A percentile compares a stretch with the other conserved stretches of the same genome.
Evolutionary conservation across 306 rosid species (phyloP).

Genomic region (Acacia crassicarpa): DNA sequence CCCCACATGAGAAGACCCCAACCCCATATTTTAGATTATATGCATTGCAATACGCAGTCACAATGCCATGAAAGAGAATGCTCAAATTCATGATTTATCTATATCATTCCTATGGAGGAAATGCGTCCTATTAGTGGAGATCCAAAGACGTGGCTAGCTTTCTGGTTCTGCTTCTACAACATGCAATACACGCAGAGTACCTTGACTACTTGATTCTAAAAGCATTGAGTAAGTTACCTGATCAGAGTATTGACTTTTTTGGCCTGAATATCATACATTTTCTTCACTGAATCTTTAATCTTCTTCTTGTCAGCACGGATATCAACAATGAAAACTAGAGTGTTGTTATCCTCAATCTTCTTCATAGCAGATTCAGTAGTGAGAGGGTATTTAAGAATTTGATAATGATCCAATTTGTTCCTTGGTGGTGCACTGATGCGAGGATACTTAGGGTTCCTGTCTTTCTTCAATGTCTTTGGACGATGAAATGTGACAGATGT

Average conservation of each 20-base stretch:
- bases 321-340: constrained; percentile 82
- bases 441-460: constrained; percentile 82
- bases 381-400: constrained; percentile 76
- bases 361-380: constrained; percentile 95
- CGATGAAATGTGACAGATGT: constrained; percentile 86
- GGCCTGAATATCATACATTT: constrained; percentile 91
- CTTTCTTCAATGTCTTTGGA: constrained; percentile 78
- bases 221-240: constrained; percentile 48
- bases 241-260: constrained; percentile 92
- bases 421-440: constrained; percentile 85
- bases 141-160: background rate
- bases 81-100: background rate
- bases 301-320: constrained; percentile 84
- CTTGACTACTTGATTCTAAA: background rate
- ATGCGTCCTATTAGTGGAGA: background rate
- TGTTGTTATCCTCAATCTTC: constrained; percentile 92
- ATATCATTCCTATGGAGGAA: background rate
- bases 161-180: background rate
- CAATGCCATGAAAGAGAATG: background rate
- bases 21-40: background rate
- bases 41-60: background rate
- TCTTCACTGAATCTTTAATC: constrained; percentile 85
- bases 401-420: constrained; percentile 88
- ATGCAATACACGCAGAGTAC: background rate
- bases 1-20: background rate